phyloP scores from a whole-genome alignment of 192 early-diverging fungal genomes.

The Diversispora eburnea region DNA sequence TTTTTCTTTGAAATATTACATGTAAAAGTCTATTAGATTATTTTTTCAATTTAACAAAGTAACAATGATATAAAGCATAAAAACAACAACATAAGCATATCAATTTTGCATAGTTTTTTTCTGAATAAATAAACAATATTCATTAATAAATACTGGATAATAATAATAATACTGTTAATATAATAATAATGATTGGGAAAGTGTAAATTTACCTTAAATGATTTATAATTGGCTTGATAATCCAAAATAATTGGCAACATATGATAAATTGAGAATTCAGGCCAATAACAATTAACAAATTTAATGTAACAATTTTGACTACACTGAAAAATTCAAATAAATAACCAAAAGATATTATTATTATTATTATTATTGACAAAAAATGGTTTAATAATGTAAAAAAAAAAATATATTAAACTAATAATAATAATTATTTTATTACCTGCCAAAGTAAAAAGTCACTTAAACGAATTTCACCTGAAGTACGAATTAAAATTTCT shows the following conservation, averaged over 20 bases:
- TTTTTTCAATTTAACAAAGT: no score
- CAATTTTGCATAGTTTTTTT: no score
- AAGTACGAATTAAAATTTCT: slow-evolving; percentile 90
- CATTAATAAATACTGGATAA: no score
- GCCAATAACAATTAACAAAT: slow-evolving; percentile 91
- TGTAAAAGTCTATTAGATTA: no score
- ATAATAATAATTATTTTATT: not conserved
- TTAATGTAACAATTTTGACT: slow-evolving; percentile 71
- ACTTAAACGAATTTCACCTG: slow-evolving; percentile 91
- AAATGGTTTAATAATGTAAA: not conserved
- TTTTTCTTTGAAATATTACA: no score
- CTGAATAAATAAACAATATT: no score
- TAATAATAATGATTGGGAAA: no score
- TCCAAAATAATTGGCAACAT: slow-evolving; percentile 77
- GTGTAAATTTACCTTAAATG: not conserved
- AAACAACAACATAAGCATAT: no score
- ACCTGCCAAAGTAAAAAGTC: slow-evolving; percentile 95
- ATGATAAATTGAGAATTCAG: slow-evolving; percentile 88
- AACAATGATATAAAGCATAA: no score
- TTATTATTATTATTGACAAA: not conserved
- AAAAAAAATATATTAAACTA: not conserved
- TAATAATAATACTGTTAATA: no score
- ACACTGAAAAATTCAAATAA: not conserved
- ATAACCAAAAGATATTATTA: not conserved
- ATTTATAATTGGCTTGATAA: slow-evolving; percentile 58